These are phyloP conservation scores for Perkinsus marinus DNA, from an alignment of 169 alveolate genomes.

Conservation along the genomic window DNA sequence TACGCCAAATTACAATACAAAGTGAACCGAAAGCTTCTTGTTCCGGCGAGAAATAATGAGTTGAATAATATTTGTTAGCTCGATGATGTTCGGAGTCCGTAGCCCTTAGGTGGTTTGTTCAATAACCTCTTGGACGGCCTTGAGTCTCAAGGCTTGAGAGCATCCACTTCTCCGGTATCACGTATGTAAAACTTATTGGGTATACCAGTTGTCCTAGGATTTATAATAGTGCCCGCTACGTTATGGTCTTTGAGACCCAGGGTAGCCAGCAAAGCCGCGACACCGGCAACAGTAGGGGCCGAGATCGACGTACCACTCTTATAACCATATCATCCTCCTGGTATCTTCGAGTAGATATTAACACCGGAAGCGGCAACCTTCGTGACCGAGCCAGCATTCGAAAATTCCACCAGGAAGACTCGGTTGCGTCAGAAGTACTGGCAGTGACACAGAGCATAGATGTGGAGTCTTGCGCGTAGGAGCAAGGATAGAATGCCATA, in stretches of 20 bases:
- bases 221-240: too few relatives aligned
- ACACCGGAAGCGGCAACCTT: conserved; percentile 31
- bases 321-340: conserved; percentile 9
- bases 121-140: too few relatives aligned
- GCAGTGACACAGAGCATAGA: conserved; percentile 20
- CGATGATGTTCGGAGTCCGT: too few relatives aligned
- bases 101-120: too few relatives aligned
- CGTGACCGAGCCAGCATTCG: conserved; percentile 19
- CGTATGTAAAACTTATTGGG: too few relatives aligned
- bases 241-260: neutral
- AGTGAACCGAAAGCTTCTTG: too few relatives aligned
- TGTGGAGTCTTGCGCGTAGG: conserved; percentile 7
- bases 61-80: too few relatives aligned
- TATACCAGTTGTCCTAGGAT: too few relatives aligned
- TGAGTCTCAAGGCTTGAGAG: too few relatives aligned
- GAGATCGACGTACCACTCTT: conserved; percentile 21
- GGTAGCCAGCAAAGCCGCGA: neutral
- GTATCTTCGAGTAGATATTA: conserved; percentile 13
- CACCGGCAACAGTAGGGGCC: conserved; percentile 27
- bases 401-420: neutral
- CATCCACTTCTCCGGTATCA: too few relatives aligned
- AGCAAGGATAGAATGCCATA: conserved; percentile 21
- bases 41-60: too few relatives aligned
- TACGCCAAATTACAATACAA: too few relatives aligned
- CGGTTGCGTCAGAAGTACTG: neutral